Conservation (phyloP, 306 rosid genomes). For the Chamaecrista fasciculata region DNA sequence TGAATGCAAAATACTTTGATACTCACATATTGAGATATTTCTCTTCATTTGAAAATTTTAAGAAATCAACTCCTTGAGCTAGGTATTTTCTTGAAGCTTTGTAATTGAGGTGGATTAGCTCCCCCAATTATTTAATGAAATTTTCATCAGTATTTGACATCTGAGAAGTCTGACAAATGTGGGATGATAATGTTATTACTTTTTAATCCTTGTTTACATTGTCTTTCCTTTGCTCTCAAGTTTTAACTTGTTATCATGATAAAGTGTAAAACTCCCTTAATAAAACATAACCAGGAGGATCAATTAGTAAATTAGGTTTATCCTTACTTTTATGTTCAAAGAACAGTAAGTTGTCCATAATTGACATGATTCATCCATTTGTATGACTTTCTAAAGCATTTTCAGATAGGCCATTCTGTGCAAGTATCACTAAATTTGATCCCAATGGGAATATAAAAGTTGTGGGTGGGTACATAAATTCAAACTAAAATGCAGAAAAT, state of each 20-base stretch:
- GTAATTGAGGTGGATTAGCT: background rate
- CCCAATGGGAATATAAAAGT: background rate
- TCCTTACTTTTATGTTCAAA: background rate
- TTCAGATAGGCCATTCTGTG: background rate
- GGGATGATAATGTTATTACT: background rate
- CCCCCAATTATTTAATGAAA: background rate
- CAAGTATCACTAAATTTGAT: background rate
- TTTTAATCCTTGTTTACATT: background rate
- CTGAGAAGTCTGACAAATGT: background rate
- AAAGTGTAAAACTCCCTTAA: background rate
- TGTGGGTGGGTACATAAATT: background rate
- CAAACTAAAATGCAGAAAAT: background rate
- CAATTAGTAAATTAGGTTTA: background rate
- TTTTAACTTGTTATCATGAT: background rate
- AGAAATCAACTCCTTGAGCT: background rate
- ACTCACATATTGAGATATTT: background rate
- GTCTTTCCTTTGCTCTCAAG: background rate
- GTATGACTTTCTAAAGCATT: background rate
- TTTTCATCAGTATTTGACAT: background rate
- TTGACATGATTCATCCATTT: background rate
- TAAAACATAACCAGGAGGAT: no score
- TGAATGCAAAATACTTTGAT: background rate
- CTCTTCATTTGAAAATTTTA: background rate
- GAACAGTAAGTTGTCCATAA: conserved; percentile 1
- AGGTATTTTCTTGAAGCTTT: background rate